Evolutionary conservation across 768 basidiomycete species (phyloP).

Genomic region (Naganishia antarctica): DNA sequence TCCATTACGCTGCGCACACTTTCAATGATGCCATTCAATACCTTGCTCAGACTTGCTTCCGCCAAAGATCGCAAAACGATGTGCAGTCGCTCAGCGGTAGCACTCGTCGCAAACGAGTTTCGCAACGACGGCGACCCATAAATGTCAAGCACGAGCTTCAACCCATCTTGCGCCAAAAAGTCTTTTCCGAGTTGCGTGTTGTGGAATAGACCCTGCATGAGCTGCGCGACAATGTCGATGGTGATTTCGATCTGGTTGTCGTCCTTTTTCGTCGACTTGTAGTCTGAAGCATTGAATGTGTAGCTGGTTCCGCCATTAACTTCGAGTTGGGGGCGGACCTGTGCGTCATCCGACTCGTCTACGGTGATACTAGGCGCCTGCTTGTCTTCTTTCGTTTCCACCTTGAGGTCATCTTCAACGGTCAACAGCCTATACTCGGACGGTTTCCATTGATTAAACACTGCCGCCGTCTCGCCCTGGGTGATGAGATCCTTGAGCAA

Average conservation of each 20-base stretch:
- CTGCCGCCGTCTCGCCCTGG: slow-evolving; percentile 55
- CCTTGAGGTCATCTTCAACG: slow-evolving; percentile 1
- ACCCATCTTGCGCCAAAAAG: slow-evolving; percentile 57
- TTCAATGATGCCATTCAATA: slow-evolving; percentile 54
- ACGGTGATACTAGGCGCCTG: no score
- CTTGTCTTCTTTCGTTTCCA: slow-evolving; percentile 12
- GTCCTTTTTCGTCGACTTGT: slow-evolving; percentile 29
- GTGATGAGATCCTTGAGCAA: slow-evolving; percentile 70
- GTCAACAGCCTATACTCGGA: slow-evolving; percentile 18
- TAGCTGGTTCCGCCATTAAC: slow-evolving; percentile 6
- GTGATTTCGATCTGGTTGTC: slow-evolving; percentile 21
- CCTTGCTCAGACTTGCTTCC: slow-evolving; percentile 54
- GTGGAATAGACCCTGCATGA: slow-evolving; percentile 90
- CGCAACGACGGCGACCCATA: slow-evolving; percentile 74
- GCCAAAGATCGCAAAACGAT: slow-evolving; percentile 83
- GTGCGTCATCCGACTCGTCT: slow-evolving; percentile 47
- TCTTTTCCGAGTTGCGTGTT: slow-evolving; percentile 84
- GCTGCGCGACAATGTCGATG: slow-evolving; percentile 53
- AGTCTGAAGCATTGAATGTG: slow-evolving; percentile 13
- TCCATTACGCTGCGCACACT: slow-evolving; percentile 54
- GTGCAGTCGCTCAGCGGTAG: slow-evolving; percentile 78
- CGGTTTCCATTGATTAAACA: slow-evolving; percentile 3
- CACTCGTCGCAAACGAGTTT: slow-evolving; percentile 77
- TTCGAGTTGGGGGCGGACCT: slow-evolving; percentile 9
- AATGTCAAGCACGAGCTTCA: slow-evolving; percentile 34